Evolutionary conservation across 1,284 basidiomycete genomes (phyloP).

Genomic region (Cerioporus squamosus): DNA sequence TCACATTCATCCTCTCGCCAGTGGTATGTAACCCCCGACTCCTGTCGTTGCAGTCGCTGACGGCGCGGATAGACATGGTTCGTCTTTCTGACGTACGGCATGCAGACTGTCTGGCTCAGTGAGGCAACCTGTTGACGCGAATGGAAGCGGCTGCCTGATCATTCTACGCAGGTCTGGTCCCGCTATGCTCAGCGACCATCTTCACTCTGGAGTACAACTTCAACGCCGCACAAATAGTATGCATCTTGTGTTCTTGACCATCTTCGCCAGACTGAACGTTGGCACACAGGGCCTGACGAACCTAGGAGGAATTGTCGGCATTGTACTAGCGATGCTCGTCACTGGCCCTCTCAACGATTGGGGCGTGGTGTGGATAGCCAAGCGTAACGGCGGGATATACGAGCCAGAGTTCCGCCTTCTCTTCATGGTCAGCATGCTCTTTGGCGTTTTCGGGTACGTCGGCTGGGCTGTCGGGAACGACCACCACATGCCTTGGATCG

Average conservation of each 20-base stretch:
- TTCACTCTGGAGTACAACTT: conserved; percentile 46
- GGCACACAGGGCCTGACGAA: conserved; percentile 40
- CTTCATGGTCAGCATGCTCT: conserved; percentile 46
- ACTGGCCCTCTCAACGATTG: conserved; percentile 47
- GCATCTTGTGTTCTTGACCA: not conserved
- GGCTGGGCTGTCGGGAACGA: conserved; percentile 50
- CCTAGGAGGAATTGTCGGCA: conserved; percentile 47
- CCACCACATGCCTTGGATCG: conserved; percentile 48
- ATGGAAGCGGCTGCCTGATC: not conserved
- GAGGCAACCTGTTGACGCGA: conserved; percentile 6
- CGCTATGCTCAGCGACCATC: conserved; percentile 46
- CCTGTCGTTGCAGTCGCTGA: too few species aligned
- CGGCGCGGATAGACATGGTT: conserved; percentile 29
- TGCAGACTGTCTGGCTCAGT: conserved; percentile 49
- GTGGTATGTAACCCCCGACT: too few species aligned
- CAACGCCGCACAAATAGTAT: conserved; percentile 40
- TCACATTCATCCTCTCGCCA: too few species aligned
- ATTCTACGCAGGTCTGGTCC: conserved; percentile 38
- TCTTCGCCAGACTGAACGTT: not conserved
- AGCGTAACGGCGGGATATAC: conserved; percentile 47
- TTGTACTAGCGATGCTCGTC: conserved; percentile 42
- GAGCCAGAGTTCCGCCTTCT: conserved; percentile 51
- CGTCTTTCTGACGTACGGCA: conserved; percentile 40
- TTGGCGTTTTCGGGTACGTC: conserved; percentile 48
- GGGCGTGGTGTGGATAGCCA: conserved; percentile 46